phyloP scores from a whole-genome alignment of 371 early-diverging fungal species.

The Choanephora cucurbitarum region DNA sequence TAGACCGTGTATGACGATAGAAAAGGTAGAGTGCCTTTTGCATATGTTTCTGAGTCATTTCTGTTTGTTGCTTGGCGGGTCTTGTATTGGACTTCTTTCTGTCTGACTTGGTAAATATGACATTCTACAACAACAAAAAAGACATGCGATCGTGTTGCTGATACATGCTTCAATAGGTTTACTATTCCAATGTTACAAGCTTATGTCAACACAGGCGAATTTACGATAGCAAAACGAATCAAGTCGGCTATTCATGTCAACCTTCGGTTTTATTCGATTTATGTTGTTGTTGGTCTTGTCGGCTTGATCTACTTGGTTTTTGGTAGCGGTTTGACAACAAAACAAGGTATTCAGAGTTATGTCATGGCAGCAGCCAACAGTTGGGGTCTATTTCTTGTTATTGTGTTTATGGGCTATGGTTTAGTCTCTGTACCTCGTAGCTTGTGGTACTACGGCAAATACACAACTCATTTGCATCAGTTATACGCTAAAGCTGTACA shows the following conservation, averaged over 20 bases:
- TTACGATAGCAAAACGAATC: slow-evolving; percentile 63
- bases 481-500: slow-evolving; percentile 70
- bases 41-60: slow-evolving; percentile 71
- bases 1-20: slow-evolving; percentile 66
- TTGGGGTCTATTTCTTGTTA: slow-evolving; percentile 88
- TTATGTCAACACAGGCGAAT: slow-evolving; percentile 86
- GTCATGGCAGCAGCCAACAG: slow-evolving; percentile 94
- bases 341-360: slow-evolving; percentile 72
- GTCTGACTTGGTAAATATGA: slow-evolving; percentile 74
- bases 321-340: slow-evolving; percentile 50
- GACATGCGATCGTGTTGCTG: slow-evolving; percentile 6
- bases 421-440: slow-evolving; percentile 86
- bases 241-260: slow-evolving; percentile 77
- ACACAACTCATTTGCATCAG: slow-evolving; percentile 59
- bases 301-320: slow-evolving; percentile 78
- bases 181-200: slow-evolving; percentile 84
- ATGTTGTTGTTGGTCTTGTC: slow-evolving; percentile 53
- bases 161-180: slow-evolving; percentile 55
- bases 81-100: slow-evolving; percentile 92
- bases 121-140: neutral
- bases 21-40: slow-evolving; percentile 73
- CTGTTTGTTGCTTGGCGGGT: slow-evolving; percentile 81
- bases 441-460: slow-evolving; percentile 77
- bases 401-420: slow-evolving; percentile 91
- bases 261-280: slow-evolving; percentile 70